A percentile compares a stretch with the other conserved stretches of the same genome.
Conservation (phyloP, 305 asterid genomes). For the Rubia tinctorum region DNA sequence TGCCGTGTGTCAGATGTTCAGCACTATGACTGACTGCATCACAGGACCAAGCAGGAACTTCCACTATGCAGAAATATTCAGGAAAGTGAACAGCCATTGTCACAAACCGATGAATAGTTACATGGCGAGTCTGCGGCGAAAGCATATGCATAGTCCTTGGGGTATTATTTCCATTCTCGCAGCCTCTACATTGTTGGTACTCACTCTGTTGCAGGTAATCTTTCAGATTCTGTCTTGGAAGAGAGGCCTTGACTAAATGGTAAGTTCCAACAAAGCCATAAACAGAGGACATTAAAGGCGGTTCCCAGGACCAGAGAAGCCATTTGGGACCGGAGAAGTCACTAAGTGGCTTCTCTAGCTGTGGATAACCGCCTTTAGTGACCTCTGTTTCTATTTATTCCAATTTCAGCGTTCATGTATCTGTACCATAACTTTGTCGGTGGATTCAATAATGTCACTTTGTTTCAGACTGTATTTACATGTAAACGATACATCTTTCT, state of each 20-base stretch:
- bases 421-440: no score
- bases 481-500: no score
- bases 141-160: conserved; percentile 29
- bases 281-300: no score
- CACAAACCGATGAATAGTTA: not conserved
- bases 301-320: no score
- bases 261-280: no score
- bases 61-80: conserved; percentile 1
- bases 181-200: conserved; percentile 18
- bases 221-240: conserved; percentile 8
- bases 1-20: not conserved
- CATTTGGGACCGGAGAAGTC: no score
- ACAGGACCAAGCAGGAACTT: conserved; percentile 10
- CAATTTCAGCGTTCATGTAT: no score
- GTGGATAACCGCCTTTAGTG: no score
- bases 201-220: not conserved
- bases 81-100: conserved; percentile 10
- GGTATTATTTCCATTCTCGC: conserved; percentile 17
- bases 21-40: not conserved
- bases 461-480: no score
- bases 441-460: no score
- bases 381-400: no score
- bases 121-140: not conserved
- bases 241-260: not conserved
- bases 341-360: no score